Evolutionary conservation across 257 asterid species (phyloP), one percentile per base, ranked within the genome.

Genomic region (Anisodus tanguticus): DNA sequence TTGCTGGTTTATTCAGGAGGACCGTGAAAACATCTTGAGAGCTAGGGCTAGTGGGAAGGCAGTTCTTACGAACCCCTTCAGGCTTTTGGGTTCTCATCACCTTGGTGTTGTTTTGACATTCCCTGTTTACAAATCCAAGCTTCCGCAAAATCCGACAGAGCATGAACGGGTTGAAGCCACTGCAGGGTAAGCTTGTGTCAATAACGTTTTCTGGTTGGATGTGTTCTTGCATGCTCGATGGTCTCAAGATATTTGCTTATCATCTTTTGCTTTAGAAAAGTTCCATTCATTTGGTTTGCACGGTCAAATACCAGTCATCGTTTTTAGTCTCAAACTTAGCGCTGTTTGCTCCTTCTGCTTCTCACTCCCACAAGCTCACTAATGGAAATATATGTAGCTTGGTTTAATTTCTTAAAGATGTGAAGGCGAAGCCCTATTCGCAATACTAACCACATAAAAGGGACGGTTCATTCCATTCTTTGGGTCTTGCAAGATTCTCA

Each of bases 31-130:
- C 85, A 95, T 95, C 80, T 78, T 94, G 89, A 91, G 97, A 92
- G 99, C 99, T 80, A 90, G 94, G 74, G 91, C 93, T 3, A 94
- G 98, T 6, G 99, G 99, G 82, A 95, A 95, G 86, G 98, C 99
- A 4, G 99, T 95, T 84, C 97, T 95, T 47, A 95, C 99, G 1
- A 93, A 91, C 80, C 99, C 99, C 13, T 95, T 95, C 87, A 86
- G 97, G 88, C 81, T 95, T 90, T 90, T 95, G 1, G 94, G 93
- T 82, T 90, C 94, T 67, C 95, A 90, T 88, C 91, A 93, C 89
- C 96, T 94, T 6, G 99, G 99, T 81, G 99, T 95, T 67, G 99
- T 95, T 85, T 87, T 95, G 91, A 95, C 99, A 3, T 92, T 95
- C 84, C 95, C 99, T 49, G 99, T 95, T 79, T 95, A 94, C 88